Base-by-base conservation (phyloP, 208 protist genomes). In the Borovskyia barvae region DNA sequence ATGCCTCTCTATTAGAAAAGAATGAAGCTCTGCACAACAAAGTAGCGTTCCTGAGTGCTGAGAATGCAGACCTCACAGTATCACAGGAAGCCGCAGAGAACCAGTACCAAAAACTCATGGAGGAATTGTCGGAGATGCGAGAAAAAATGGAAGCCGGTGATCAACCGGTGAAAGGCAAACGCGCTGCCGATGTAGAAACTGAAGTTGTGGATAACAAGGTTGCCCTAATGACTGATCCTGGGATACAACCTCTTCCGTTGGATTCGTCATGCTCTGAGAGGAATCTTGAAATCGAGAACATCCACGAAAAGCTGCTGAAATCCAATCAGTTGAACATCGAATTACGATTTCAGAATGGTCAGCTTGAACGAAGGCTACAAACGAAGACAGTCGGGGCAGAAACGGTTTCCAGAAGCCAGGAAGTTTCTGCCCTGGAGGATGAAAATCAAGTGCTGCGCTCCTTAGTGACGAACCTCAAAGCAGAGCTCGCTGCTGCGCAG, bases 11-110 rank as follows among this genome's bases (percentile, higher is more conserved):
- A 30, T 28, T 58, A 0, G 20, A 45, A 15, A 12, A 61, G 5
- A 72, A 60, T n/a, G 54, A 66, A 9, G 63, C 69, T 33, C 69
- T 67, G 2, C 64, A 80, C 46, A 61, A 60, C 9, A 71, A 65
- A 24, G 22, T 29, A 1, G 47, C 62, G 5, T 73, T 67, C 57
- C 41, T 72, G 2, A 40, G 55, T 2, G 48, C 33, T 2, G 72
- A 73, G 47, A 78, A 72, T 37, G 29, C 59, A 12, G 48, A 47
- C 14, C 59, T 74, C 3, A 30, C 15, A 12, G 9, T 56, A 5
- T 36, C 42, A 26, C 46, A 43, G 8, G 56, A 55, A 37, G 41
- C 48, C 0, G 37, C 51, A 1, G 59, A 76, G 32, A 64, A 82
- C 15, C 59, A 71, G 20, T 37, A 71, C 30, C 52, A 85, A 37